Percentiles rank a stretch among this genome's conserved stretches.
These are phyloP conservation scores for Cinnamomum chago DNA, from an alignment of 164 flowering plant genomes.

Conservation along the genomic window DNA sequence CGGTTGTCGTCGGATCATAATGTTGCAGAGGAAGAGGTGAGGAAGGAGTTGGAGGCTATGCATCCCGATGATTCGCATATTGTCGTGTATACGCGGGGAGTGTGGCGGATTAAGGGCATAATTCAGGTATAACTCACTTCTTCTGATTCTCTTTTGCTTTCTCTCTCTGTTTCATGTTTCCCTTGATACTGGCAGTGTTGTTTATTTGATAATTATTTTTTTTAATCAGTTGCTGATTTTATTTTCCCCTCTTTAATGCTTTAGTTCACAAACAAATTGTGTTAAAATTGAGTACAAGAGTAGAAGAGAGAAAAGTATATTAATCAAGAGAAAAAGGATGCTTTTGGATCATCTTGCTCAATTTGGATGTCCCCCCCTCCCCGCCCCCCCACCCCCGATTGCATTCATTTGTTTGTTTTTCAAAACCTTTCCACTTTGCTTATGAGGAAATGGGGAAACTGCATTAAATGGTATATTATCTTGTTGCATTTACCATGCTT, in stretches of 20 bases:
- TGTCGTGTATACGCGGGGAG: constrained; percentile 72
- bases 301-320: no score
- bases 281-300: no score
- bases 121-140: constrained; percentile 65
- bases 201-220: no score
- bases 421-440: not conserved
- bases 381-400: no score
- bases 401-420: no score
- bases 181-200: not conserved
- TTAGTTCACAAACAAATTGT: no score
- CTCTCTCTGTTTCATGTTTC: constrained; percentile 4
- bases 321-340: no score
- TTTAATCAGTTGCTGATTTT: not conserved
- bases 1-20: constrained; percentile 84
- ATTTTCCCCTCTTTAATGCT: no score
- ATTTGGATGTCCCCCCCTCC: no score
- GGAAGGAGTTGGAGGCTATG: constrained; percentile 67
- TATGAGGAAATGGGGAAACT: not conserved
- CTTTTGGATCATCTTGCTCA: no score
- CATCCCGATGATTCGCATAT: constrained; percentile 92
- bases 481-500: no score
- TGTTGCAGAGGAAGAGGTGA: constrained; percentile 73
- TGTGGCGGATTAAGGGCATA: constrained; percentile 95
- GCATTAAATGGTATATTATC: not conserved
- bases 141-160: not conserved